Evolutionary conservation across 1,284 basidiomycete species (phyloP), one percentile per base, ranked within the genome.

Genomic region (Cronartium quercuum): DNA sequence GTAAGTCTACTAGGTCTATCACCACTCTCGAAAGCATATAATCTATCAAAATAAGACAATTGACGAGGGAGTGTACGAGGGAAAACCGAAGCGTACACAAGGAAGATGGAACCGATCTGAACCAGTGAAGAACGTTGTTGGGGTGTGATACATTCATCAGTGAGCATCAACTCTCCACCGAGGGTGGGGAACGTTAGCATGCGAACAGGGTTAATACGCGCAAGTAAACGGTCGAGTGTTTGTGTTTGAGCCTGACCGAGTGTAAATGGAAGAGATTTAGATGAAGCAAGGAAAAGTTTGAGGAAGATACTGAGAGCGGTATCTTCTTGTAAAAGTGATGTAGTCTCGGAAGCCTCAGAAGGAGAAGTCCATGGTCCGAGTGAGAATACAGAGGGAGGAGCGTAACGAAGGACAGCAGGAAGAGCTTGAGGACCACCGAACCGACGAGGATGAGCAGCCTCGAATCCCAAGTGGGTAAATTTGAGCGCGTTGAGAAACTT

Each of bases 281-380:
- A 63, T 57, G 41, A 60, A 34, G 63, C 13, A 24, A 73, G 13
- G 21, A 73, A 35, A n/a, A 73, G 29, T 24, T 73, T 73, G 2
- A 73, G 41, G 34, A 73, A 73, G 18, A 73, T 73, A n/a, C 69
- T 62, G 42, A 73, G 65, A 64, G 61, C 64, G 29, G 61, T 73
- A 37, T 73, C 69, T 21, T 55, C 69, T n/a, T 29, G 47, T 55
- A 21, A 64, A 41, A 21, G 47, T 57, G 18, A 62, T 57, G 15
- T 37, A 12, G n/a, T 24, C 24, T 38, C 35, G 21, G 63, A 41
- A n/a, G 51, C 68, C 51, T 70, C 68, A 47, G 60, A 24, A 42
- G 58, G 60, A 15, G 29, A 29, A 12, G 51, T 40, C 34, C 41
- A 38, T 13, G 29, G 44, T 37, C 60, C 34, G 61, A 64, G 47